Percentiles rank a stretch among this genome's conserved stretches.
Conservation (phyloP, 2,329 filamentous ascomycete species). For the Penicillium sp. region DNA sequence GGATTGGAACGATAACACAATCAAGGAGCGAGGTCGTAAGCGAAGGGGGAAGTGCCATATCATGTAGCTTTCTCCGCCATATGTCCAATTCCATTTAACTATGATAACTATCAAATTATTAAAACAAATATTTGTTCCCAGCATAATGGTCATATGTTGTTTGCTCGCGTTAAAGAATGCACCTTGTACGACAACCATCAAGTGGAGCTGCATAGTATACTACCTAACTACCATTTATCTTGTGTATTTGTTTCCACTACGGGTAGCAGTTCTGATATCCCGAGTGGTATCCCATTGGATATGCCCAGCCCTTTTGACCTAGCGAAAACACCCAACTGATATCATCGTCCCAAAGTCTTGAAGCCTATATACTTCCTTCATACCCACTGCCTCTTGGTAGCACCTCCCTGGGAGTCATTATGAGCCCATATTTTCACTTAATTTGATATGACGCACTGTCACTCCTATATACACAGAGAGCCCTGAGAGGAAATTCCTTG, state of each 20-base stretch:
- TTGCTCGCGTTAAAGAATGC: background rate
- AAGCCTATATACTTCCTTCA: too few relatives aligned
- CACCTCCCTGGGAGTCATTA: too few relatives aligned
- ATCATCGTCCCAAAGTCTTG: too few relatives aligned
- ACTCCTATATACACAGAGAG: background rate
- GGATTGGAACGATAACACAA: conserved; percentile 41
- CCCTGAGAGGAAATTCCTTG: background rate
- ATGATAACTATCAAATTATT: background rate
- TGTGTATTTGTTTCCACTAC: background rate
- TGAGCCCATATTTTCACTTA: too few relatives aligned
- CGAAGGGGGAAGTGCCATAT: conserved; percentile 37
- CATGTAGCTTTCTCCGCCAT: conserved; percentile 31
- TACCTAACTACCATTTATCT: background rate
- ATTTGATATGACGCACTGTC: too few relatives aligned
- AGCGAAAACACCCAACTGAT: too few relatives aligned
- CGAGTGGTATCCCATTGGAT: background rate
- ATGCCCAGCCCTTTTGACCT: too few relatives aligned
- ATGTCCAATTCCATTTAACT: background rate
- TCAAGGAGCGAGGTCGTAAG: conserved; percentile 35
- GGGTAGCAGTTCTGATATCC: background rate
- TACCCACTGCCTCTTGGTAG: too few relatives aligned
- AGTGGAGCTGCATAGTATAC: background rate
- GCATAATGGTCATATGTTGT: background rate
- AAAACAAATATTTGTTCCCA: background rate
- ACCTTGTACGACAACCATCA: background rate